A percentile compares a stretch with the other conserved stretches of the same genome.
Evolutionary conservation across 106 monocot genomes (phyloP).

Genomic region (Dioscorea alata): DNA sequence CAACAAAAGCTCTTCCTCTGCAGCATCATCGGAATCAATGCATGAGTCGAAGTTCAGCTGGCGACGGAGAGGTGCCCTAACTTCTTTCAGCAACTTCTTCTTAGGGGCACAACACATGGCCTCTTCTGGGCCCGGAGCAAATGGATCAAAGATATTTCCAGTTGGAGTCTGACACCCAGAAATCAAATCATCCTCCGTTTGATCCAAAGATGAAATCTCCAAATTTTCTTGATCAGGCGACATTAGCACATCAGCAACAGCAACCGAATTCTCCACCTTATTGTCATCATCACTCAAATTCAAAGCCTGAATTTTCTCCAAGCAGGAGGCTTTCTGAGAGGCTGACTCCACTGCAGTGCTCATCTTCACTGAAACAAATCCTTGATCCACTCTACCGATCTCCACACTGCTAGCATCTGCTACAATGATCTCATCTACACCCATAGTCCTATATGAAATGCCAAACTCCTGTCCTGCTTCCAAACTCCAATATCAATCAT

Average conservation of each 20-base stretch:
- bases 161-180: slow-evolving; percentile 38
- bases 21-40: slow-evolving; percentile 19
- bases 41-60: slow-evolving; percentile 35
- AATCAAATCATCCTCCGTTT: slow-evolving; percentile 14
- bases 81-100: slow-evolving; percentile 34
- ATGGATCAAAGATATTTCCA: slow-evolving; percentile 56
- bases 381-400: no score
- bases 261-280: no score
- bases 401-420: no score
- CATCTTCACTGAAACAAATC: no score
- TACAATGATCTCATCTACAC: no score
- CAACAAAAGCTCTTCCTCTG: slow-evolving; percentile 25
- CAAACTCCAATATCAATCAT: no score
- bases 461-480: no score
- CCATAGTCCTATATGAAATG: no score
- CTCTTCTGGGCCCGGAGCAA: slow-evolving; percentile 57
- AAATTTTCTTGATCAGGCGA: not conserved
- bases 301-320: no score
- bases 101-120: slow-evolving; percentile 40
- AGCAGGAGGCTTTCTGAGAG: no score
- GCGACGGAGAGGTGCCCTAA: slow-evolving; percentile 12
- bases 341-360: no score
- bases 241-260: not conserved
- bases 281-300: no score
- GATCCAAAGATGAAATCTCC: slow-evolving; percentile 12